Evolutionary conservation across 257 asterid genomes (phyloP).

Genomic region (Solanum paucissectum): DNA sequence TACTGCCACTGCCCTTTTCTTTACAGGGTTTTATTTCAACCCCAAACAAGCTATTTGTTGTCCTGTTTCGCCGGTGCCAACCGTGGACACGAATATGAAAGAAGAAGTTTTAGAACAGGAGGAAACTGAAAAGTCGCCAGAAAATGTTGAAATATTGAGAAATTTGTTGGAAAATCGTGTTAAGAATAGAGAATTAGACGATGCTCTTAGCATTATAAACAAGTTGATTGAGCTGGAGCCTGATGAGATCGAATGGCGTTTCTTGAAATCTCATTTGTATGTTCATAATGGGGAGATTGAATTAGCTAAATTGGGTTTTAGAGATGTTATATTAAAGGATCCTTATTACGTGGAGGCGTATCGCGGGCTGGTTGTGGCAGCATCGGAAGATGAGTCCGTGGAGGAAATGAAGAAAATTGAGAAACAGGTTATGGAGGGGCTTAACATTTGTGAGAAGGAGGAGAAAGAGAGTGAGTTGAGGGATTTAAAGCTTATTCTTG

Average conservation of each 20-base stretch:
- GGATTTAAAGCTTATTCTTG: slow-evolving; percentile 73
- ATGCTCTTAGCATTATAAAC: neutral
- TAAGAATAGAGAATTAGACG: neutral
- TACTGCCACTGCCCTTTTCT: slow-evolving; percentile 36
- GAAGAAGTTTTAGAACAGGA: neutral
- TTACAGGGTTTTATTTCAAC: slow-evolving; percentile 16
- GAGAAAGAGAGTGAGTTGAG: slow-evolving; percentile 42
- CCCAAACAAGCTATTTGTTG: slow-evolving; percentile 15
- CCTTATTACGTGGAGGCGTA: neutral
- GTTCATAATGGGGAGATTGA: neutral
- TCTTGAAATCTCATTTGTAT: neutral
- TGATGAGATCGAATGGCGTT: neutral
- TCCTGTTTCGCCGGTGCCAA: slow-evolving; percentile 16
- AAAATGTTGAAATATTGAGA: neutral
- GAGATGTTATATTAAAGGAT: neutral
- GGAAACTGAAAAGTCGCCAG: neutral
- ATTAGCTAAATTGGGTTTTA: neutral
- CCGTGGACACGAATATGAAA: neutral
- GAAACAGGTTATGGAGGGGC: slow-evolving; percentile 37
- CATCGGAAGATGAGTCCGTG: neutral
- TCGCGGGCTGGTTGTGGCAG: neutral
- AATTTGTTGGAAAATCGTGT: neutral
- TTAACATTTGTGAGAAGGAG: slow-evolving; percentile 44
- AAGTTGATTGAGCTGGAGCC: neutral
- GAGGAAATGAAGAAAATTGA: slow-evolving; percentile 17